These are phyloP conservation scores for Fusarium equiseti DNA, from an alignment of 2,329 filamentous ascomycete species.

Conservation along the genomic window DNA sequence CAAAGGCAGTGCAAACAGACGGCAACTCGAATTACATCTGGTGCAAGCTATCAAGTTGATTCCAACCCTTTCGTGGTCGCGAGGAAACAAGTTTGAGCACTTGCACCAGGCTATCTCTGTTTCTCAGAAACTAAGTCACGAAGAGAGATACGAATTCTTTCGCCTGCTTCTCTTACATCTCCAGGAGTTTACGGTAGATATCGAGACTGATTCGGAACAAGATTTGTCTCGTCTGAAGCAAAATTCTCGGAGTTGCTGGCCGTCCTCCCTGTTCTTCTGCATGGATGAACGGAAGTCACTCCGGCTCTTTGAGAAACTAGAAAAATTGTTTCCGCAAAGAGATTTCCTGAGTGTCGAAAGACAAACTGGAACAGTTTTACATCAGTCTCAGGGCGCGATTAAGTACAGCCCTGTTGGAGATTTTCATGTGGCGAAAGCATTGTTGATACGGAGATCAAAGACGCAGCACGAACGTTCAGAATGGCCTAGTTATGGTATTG, in stretches of 20 bases:
- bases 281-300: slow-evolving; percentile 26
- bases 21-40: slow-evolving; percentile 1
- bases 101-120: neutral
- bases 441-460: slow-evolving; percentile 28
- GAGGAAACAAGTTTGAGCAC: neutral
- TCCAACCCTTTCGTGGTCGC: neutral
- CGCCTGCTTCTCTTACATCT: slow-evolving; percentile 40
- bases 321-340: slow-evolving; percentile 20
- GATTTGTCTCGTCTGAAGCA: slow-evolving; percentile 12
- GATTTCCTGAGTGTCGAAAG: slow-evolving; percentile 23
- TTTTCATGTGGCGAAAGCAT: slow-evolving; percentile 19
- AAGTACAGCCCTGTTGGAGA: slow-evolving; percentile 26
- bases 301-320: slow-evolving; percentile 33
- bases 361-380: slow-evolving; percentile 8
- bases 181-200: slow-evolving; percentile 35
- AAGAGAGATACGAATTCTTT: slow-evolving; percentile 41
- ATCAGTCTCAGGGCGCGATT: slow-evolving; percentile 9
- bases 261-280: slow-evolving; percentile 27
- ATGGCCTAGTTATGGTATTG: slow-evolving; percentile 32
- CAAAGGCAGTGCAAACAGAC: neutral
- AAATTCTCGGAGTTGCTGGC: slow-evolving; percentile 18
- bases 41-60: slow-evolving; percentile 19
- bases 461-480: slow-evolving; percentile 8
- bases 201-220: slow-evolving; percentile 35
- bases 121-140: neutral